Base-by-base conservation (phyloP, 2,329 filamentous ascomycete genomes). In the Beauveria brongniartii region DNA sequence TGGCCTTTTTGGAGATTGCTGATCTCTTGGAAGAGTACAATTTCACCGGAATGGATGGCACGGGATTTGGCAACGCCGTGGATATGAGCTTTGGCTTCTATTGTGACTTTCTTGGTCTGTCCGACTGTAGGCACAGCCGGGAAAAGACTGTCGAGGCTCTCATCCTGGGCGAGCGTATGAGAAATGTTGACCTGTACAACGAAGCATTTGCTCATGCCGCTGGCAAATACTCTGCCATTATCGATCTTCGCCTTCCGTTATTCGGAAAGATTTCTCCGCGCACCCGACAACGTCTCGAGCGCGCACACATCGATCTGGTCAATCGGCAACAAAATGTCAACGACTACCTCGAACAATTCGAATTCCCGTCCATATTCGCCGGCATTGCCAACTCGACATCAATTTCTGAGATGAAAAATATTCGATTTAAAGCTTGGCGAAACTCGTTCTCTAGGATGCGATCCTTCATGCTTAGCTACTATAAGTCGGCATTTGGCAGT, bases 151-250 rank as follows among this genome's bases (percentile, higher is more conserved):
- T 97, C 26, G 91, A 97, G 73, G 90, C 88, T 0, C 81, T 97
- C 52, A 82, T 97, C n/a, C 78, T 99, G 12, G 92, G 90, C 61
- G 93, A 99, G 75, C 84, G 84, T 43, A 90, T 97, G 86, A 87
- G 87, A 62, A 96, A 84, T 53, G 84, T 88, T 68, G 82, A 87
- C 8, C 81, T 99, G 2, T 97, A 96, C 74, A 91, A 90, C 62
- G 92, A 97, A 73, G 91, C 91, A 0, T 97, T 97, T 69, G 86
- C 92, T 5, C 94, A 97, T 72, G 91, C 88, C 0, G 91, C 90
- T 10, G 94, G 93, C 55, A 95, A 94, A 73, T 91, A 93, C 62
- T 83, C 90, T 22, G 81, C 91, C 37, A 84, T 92, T 62, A 81
- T 86, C 59, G 78, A 82, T 2, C 75, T 92, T 52, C 82, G 85